phyloP scores from a whole-genome alignment of 2,329 filamentous ascomycete genomes.

The Ascosphaera aggregata region DNA sequence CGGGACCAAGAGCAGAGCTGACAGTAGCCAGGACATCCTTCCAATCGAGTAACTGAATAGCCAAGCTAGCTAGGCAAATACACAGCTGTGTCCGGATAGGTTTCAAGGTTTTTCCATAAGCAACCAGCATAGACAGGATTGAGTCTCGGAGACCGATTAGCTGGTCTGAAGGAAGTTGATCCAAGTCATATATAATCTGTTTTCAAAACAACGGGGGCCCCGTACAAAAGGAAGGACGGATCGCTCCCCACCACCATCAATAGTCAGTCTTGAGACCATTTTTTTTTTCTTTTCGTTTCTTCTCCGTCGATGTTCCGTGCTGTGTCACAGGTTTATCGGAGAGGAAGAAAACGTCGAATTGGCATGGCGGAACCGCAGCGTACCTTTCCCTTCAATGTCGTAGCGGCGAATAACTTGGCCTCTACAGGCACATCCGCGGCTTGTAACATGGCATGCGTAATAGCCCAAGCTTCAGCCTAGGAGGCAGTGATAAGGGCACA shows the following conservation, averaged over 20 bases:
- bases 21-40: conserved; percentile 75
- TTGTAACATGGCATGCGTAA: conserved; percentile 68
- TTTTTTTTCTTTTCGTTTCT: too few species aligned
- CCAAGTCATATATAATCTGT: conserved; percentile 89
- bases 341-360: conserved; percentile 2
- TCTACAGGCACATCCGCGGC: conserved; percentile 52
- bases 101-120: conserved; percentile 61
- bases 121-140: conserved; percentile 56
- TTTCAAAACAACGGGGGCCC: conserved; percentile 9
- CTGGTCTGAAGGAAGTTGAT: conserved; percentile 59
- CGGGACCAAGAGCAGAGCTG: conserved; percentile 45
- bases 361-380: conserved; percentile 8
- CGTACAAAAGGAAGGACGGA: conserved; percentile 4
- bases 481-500: conserved; percentile 1
- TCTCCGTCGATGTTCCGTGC: too few species aligned
- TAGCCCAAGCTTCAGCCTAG: conserved; percentile 75
- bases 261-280: too few species aligned
- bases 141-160: conserved; percentile 61
- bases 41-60: conserved; percentile 92
- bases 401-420: conserved; percentile 85
- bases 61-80: conserved; percentile 80
- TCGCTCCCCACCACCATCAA: conserved; percentile 2
- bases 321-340: too few species aligned
- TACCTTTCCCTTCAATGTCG: conserved; percentile 96
- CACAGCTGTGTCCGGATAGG: conserved; percentile 75